phyloP scores from a whole-genome alignment of 1,284 basidiomycete genomes.

The Leccinum subrobustum region DNA sequence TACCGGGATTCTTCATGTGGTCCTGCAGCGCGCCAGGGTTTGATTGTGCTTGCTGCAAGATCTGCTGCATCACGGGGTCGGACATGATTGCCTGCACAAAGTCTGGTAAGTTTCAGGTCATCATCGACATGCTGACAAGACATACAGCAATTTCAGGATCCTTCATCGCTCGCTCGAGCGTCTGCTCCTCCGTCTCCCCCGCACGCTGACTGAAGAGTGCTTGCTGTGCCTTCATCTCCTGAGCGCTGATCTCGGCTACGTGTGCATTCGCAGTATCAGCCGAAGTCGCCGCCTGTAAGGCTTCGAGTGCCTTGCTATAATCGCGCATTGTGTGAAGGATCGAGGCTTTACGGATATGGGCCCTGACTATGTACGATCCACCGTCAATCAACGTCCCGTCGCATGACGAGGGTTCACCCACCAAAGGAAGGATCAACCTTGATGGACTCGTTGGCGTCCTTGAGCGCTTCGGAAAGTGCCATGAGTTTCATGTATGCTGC shows the following conservation, averaged over 20 bases:
- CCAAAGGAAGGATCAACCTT: conserved; percentile 85
- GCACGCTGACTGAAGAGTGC: conserved; percentile 83
- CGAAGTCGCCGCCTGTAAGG: conserved; percentile 72
- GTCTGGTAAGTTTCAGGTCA: conserved; percentile 8
- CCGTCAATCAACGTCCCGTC: not conserved
- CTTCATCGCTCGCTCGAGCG: conserved; percentile 90
- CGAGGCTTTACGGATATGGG: conserved; percentile 91
- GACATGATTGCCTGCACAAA: conserved; percentile 69
- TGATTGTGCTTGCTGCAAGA: conserved; percentile 91
- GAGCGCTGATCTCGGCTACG: conserved; percentile 75
- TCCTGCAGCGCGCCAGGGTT: conserved; percentile 91
- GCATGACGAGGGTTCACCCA: conserved; percentile 34
- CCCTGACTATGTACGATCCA: conserved; percentile 67
- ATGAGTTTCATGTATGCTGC: conserved; percentile 95
- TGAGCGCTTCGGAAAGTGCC: conserved; percentile 94
- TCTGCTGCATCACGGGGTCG: conserved; percentile 90
- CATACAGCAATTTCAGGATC: conserved; percentile 93
- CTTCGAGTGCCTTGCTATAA: conserved; percentile 83
- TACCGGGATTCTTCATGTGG: conserved; percentile 94
- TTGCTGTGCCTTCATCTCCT: conserved; percentile 78
- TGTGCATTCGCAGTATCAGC: conserved; percentile 80
- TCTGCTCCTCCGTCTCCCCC: conserved; percentile 91
- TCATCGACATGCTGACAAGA: conserved; percentile 13
- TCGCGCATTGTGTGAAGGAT: conserved; percentile 93
- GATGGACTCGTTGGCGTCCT: conserved; percentile 94